These are phyloP conservation scores for Trichoderma semiorbis DNA, from an alignment of 2,329 filamentous ascomycete species.

Conservation along the genomic window DNA sequence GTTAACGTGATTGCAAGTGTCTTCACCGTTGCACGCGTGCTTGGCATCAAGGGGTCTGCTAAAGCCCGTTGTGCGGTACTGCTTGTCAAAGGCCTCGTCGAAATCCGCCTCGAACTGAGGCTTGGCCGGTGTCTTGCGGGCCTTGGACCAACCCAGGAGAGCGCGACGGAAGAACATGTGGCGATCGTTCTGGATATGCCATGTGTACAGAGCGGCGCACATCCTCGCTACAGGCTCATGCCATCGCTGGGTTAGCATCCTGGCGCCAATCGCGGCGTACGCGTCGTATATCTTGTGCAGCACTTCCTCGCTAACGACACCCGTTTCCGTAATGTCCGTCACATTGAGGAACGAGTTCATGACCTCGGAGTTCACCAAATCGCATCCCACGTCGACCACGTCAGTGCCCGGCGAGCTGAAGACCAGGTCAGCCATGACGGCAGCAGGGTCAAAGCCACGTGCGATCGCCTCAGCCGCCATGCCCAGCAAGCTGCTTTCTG, in stretches of 20 bases:
- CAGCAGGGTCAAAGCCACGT: conserved; percentile 22
- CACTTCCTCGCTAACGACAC: conserved; percentile 23
- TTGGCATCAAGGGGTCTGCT: conserved; percentile 21
- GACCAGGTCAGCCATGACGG: conserved; percentile 24
- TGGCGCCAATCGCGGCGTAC: conserved; percentile 24
- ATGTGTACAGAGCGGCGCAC: conserved; percentile 31
- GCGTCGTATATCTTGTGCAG: conserved; percentile 23
- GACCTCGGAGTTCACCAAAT: conserved; percentile 24
- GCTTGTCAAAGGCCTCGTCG: conserved; percentile 30
- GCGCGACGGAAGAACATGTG: conserved; percentile 33
- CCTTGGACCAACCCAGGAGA: conserved; percentile 29
- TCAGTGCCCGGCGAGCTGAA: conserved; percentile 24
- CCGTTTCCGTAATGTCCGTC: conserved; percentile 21
- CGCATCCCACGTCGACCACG: conserved; percentile 24
- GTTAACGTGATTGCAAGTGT: conserved; percentile 22
- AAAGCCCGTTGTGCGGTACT: conserved; percentile 28
- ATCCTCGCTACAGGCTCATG: conserved; percentile 32
- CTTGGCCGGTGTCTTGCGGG: conserved; percentile 26
- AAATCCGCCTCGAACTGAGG: conserved; percentile 29
- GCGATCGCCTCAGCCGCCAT: conserved; percentile 22
- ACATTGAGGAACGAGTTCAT: conserved; percentile 24
- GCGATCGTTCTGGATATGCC: conserved; percentile 33
- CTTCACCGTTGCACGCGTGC: conserved; percentile 22
- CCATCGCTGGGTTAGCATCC: conserved; percentile 31
- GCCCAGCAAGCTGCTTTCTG: conserved; percentile 24